Evolutionary conservation across 441 rosid species (phyloP), one percentile per base, ranked within the genome.

Genomic region (Lepidium campestre): DNA sequence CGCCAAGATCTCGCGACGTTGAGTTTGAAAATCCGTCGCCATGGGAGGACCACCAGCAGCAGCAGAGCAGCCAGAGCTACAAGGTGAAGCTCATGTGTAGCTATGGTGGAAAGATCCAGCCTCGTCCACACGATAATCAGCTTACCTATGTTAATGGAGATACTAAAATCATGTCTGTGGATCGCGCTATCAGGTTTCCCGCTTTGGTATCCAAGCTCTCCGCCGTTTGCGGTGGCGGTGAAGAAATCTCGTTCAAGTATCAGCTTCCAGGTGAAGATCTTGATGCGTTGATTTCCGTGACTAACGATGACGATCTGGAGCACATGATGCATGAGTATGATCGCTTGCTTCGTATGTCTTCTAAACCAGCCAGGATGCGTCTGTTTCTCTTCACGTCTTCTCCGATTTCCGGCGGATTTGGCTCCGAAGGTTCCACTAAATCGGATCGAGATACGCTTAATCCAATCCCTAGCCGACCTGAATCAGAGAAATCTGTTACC

Each of bases 301-400:
- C 96, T 6, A 87, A 86, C 68, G 96, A 92, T 27, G 95, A 92
- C 12, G 96, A 87, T 82, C 88, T 92, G 5, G 95, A 87, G 55
- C 96, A 86, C 66, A 78, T 92, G 91, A 87, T 89, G 96, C 89
- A 82, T 25, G 98, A 89, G 71, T 86, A 89, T 60, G 96, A 92
- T 49, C 90, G 98, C 3, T 82, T 87, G 42, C 78, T 13, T 62
- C 89, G 91, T 17, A 71, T 76, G 49, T 79, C 86, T 0, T 77
- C 86, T 57, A 86, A 85, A 79, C 96, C 96, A 1, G 85, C 89
- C 4, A 82, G 95, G 77, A 78, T 92, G 93, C 82, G 96, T 23
- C 67, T 92, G 23, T 89, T 92, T 64, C 70, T 92, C 44, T 92
- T 92, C 19, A 82, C 86, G 23, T 82, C 48, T 14, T 59, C 74